Evolutionary conservation across 78 protist species (phyloP).

Genomic region (Dictyostelium intermedium): DNA sequence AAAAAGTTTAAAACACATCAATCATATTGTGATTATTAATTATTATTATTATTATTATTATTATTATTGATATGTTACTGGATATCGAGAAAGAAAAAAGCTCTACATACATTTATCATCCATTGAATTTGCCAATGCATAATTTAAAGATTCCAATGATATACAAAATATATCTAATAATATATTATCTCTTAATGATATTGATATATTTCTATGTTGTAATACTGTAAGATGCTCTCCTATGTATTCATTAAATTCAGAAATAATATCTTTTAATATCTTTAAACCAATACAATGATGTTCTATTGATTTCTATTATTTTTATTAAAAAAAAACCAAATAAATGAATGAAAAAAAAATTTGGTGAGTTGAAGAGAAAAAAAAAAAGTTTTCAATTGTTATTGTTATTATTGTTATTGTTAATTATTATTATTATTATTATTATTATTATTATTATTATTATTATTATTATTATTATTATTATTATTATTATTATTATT

Average conservation of each 20-base stretch:
- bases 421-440: too few species aligned
- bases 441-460: background rate
- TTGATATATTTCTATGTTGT: constrained; percentile 67
- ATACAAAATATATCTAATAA: constrained; percentile 31
- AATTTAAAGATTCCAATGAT: constrained; percentile 59
- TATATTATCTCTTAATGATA: constrained; percentile 31
- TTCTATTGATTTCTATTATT: constrained; percentile 24
- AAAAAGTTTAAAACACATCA: too few species aligned
- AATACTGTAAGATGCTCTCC: constrained; percentile 53
- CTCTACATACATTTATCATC: constrained; percentile 19
- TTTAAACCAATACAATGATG: constrained; percentile 36
- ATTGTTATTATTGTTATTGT: too few species aligned
- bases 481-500: too few species aligned
- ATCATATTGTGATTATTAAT: too few species aligned
- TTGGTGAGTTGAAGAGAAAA: too few species aligned
- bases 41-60: too few species aligned
- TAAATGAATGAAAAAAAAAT: too few species aligned
- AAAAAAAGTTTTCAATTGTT: too few species aligned
- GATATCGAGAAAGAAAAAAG: background rate
- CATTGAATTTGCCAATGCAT: background rate
- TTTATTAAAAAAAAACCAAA: background rate
- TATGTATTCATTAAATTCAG: constrained; percentile 47
- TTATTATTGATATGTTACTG: too few species aligned
- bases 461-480: too few species aligned
- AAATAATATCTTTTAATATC: constrained; percentile 40